Base-by-base conservation (phyloP, 768 basidiomycete genomes). In the Lactifluus subvellereus region DNA sequence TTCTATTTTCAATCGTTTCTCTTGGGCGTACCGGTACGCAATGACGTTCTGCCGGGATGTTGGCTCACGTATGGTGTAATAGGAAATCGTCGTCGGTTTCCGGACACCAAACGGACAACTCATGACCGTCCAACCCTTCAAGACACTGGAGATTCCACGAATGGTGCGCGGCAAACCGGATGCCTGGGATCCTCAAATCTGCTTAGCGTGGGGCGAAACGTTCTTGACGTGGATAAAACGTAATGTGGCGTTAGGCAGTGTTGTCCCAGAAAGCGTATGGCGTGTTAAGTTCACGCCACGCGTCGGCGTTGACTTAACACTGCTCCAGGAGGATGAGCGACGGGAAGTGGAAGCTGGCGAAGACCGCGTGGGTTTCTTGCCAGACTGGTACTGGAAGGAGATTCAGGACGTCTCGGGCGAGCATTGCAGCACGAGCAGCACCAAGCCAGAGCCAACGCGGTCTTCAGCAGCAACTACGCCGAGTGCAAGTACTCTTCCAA, bases 1-100 rank as follows among this genome's bases (percentile, higher is more conserved):
- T 92, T 92, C 74, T 94, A 94, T 77, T 84, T 93, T 64, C 93
- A 95, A 70, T 94, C 91, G 1, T 94, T 92, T 73, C 80, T 95
- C 32, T 82, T 95, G 58, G 94, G 93, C 54, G 91, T 95, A n/a
- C 93, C 92, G 22, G 88, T 88, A 40, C 59, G 45, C 20, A 18
- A 47, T 6, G 47, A 30, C 13, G 33, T 22, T 49, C 54, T 66
- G 7, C 43, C 18, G 60, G 35, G 45, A 54, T 55, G 33, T 58
- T 38, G 49, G 47, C 62, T 57, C 53, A 51, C n/a, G 42, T 22
- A 5, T 16, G 30, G n/a, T 18, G 18, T n/a, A 13, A 42, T 66
- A 91, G 90, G 88, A 91, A 73, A 86, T 95, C 55, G 73, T 93
- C 10, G 91, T 95, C 32, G 93, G 93, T 56, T 95, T 95, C 72